Percentiles rank a stretch among this genome's conserved stretches.
phyloP scores from a whole-genome alignment of 1,284 basidiomycete species.

The Leccinum colubrinum region DNA sequence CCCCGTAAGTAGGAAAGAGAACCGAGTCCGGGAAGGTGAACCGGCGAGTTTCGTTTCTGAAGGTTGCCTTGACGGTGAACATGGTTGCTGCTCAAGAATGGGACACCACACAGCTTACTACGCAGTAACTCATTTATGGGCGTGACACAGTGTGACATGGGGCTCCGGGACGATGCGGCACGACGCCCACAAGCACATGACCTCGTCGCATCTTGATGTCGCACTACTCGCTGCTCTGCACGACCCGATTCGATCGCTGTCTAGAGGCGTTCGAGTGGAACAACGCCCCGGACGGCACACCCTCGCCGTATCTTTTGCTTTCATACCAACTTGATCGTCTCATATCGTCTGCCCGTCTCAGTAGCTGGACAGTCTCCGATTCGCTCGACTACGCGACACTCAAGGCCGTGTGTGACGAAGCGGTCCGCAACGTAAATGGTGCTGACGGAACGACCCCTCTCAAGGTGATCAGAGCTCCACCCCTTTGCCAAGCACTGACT shows the following conservation, averaged over 20 bases:
- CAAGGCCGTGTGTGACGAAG: constrained; percentile 41
- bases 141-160: constrained; percentile 25
- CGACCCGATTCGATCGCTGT: constrained; percentile 49
- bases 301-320: constrained; percentile 59
- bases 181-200: background rate
- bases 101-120: constrained; percentile 19
- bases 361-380: constrained; percentile 46
- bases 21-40: constrained; percentile 40
- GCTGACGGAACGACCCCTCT: constrained; percentile 26
- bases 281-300: constrained; percentile 42
- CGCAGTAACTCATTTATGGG: constrained; percentile 17
- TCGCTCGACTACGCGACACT: constrained; percentile 40
- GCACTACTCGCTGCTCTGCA: constrained; percentile 20
- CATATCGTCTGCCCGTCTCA: constrained; percentile 42
- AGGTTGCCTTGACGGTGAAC: constrained; percentile 57
- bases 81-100: constrained; percentile 35
- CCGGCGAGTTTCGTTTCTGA: constrained; percentile 48
- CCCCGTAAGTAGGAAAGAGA: constrained; percentile 42
- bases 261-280: constrained; percentile 55
- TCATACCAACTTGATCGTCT: constrained; percentile 59
- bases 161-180: background rate
- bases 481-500: background rate
- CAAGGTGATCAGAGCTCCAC: constrained; percentile 31
- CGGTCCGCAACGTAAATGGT: constrained; percentile 35
- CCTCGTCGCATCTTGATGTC: background rate